Evolutionary conservation across 768 basidiomycete genomes (phyloP).

Genomic region (Lactarius akahatsu): DNA sequence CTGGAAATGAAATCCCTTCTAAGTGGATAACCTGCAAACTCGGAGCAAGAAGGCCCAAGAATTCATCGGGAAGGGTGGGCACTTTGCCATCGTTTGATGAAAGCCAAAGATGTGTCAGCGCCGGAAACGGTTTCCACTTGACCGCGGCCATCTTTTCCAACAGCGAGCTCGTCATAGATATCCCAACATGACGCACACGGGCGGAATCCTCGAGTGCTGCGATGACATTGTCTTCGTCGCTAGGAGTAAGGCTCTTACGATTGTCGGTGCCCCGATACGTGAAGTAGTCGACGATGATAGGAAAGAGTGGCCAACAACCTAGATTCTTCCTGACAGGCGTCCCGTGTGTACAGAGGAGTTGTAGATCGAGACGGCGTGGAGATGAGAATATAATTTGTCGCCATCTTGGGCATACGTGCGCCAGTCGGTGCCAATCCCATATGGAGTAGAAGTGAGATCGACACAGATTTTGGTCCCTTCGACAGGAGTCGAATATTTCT

Average conservation of each 20-base stretch:
- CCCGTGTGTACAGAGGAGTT: conserved; percentile 1
- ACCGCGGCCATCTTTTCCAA: neutral
- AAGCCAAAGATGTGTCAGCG: conserved; percentile 5
- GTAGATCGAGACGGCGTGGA: conserved; percentile 4
- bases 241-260: neutral
- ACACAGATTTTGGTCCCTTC: neutral
- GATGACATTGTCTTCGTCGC: neutral
- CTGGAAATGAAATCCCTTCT: conserved; percentile 3
- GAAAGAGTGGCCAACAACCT: neutral
- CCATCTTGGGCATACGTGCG: conserved; percentile 15
- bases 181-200: neutral
- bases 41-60: neutral
- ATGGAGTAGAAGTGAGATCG: neutral
- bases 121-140: too few species aligned
- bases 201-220: neutral
- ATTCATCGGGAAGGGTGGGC: neutral
- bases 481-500: conserved; percentile 10
- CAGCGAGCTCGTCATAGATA: neutral
- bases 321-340: conserved; percentile 5
- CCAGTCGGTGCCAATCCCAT: conserved; percentile 3
- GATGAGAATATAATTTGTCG: conserved; percentile 5
- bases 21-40: neutral
- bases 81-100: neutral
- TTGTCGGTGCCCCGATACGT: neutral
- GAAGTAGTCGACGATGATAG: neutral